A percentile compares a stretch with the other conserved stretches of the same genome.
Conservation (phyloP, 1,284 basidiomycete species). For the Irpex sp. region DNA sequence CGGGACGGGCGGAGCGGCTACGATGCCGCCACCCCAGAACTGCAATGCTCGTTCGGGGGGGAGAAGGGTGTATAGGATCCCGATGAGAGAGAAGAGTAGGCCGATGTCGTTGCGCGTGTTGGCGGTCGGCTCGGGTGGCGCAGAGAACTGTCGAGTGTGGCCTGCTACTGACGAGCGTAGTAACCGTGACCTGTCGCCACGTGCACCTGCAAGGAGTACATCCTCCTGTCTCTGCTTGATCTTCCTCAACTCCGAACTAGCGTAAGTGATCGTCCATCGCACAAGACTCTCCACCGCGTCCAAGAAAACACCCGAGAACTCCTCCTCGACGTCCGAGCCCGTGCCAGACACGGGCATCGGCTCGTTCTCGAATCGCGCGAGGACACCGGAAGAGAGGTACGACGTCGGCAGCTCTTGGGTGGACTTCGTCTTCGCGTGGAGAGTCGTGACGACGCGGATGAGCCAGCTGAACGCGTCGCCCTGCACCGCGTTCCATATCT, state of each 20-base stretch:
- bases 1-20: constrained; percentile 34
- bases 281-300: constrained; percentile 71
- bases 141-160: constrained; percentile 16
- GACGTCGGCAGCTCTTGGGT: constrained; percentile 36
- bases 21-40: constrained; percentile 75
- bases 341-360: constrained; percentile 44
- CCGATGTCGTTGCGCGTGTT: constrained; percentile 77
- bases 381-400: constrained; percentile 28
- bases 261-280: constrained; percentile 71
- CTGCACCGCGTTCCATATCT: constrained; percentile 79
- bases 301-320: constrained; percentile 66
- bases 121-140: constrained; percentile 32
- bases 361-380: background rate
- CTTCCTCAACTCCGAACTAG: constrained; percentile 85
- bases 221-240: constrained; percentile 93
- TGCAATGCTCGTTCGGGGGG: constrained; percentile 76
- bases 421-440: constrained; percentile 44
- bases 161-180: constrained; percentile 42
- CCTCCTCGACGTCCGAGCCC: constrained; percentile 58
- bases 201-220: constrained; percentile 59
- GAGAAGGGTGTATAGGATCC: constrained; percentile 73
- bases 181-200: constrained; percentile 51
- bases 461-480: constrained; percentile 84
- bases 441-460: constrained; percentile 46
- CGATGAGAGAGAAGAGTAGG: constrained; percentile 79